Evolutionary conservation across 148 eudicot genomes (phyloP), one percentile per base, ranked within the genome.

Genomic region (Chenopodium formosanum): DNA sequence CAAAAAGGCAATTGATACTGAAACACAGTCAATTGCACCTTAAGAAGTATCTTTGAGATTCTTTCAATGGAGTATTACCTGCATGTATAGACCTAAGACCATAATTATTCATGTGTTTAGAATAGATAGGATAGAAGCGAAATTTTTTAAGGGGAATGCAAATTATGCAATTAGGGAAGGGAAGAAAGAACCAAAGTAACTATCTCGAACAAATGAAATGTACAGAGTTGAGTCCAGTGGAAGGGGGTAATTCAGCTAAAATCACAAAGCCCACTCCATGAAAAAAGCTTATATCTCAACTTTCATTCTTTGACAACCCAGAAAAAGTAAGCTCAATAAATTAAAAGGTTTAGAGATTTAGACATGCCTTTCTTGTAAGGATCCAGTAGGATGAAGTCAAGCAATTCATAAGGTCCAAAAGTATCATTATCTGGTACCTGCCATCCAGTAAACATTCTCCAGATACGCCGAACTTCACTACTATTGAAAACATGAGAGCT

Each of bases 391-490:
- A 86, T 86, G 86, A 90, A 90, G 80, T 82, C 86, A 29, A 90
- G 85, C 81, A 89, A 83, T 65, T 89, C 93, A 75, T 88, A 88
- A 44, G 95, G 95, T 86, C 95, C 95, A 79, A 92, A 92, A 48
- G 86, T 25, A 76, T 81, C 81, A 84, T 81, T 89, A 80, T 87
- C 92, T 7, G 86, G 92, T 77, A 92, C 87, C 75, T 19, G 69
- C 93, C 92, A 92, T 78, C 86, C 80, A 27, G 92, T 83, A 73
- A 92, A 92, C 85, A 85, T 84, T 66, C 76, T 81, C 63, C 77
- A 78, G 65, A 92, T 84, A 53, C 93, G 77, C 7, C 78, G 65
- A 77, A 89, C 84, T 84, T 92, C 91, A 74, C 88, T 92, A 46
- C 23, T 48, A 72, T 88, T 89, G 80, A 92, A 90, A 32, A 68